These are phyloP conservation scores for Cucumis hystrix DNA, from an alignment of 306 rosid genomes.

Conservation along the genomic window DNA sequence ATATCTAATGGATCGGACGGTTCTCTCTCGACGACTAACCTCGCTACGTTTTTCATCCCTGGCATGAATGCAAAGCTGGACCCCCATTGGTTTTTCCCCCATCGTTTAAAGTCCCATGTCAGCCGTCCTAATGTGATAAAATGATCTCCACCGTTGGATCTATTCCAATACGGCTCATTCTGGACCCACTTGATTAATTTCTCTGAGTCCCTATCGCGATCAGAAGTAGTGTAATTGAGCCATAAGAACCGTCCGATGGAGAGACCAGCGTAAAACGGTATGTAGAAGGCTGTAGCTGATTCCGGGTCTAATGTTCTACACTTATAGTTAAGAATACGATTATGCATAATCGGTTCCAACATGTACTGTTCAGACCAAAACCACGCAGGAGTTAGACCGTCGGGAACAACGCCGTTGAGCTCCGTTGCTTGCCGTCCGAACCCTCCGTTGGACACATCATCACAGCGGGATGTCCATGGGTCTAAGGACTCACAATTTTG, in stretches of 20 bases:
- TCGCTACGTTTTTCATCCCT: neutral
- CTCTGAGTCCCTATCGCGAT: slow-evolving; percentile 1
- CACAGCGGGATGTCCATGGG: slow-evolving; percentile 77
- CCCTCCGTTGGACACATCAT: slow-evolving; percentile 48
- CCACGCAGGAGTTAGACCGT: slow-evolving; percentile 49
- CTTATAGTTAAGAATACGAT: neutral
- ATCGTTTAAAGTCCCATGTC: slow-evolving; percentile 14
- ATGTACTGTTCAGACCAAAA: slow-evolving; percentile 41
- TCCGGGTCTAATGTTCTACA: slow-evolving; percentile 7
- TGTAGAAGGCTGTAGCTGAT: slow-evolving; percentile 14
- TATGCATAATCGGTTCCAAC: slow-evolving; percentile 2
- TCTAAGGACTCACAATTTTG: neutral
- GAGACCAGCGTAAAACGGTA: slow-evolving; percentile 12
- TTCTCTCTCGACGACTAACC: slow-evolving; percentile 5
- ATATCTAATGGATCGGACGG: neutral
- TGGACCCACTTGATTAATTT: slow-evolving; percentile 6
- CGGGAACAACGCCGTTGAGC: slow-evolving; percentile 39
- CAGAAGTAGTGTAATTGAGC: neutral
- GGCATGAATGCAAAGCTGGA: neutral
- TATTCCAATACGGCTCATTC: slow-evolving; percentile 2
- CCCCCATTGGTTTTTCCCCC: neutral
- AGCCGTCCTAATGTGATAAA: slow-evolving; percentile 9
- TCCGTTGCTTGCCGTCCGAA: slow-evolving; percentile 34
- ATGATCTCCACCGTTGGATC: slow-evolving; percentile 12
- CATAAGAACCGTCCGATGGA: slow-evolving; percentile 1